Conservation (phyloP, 176 grass and related monocot genomes). For the Aechmea fasciata region DNA sequence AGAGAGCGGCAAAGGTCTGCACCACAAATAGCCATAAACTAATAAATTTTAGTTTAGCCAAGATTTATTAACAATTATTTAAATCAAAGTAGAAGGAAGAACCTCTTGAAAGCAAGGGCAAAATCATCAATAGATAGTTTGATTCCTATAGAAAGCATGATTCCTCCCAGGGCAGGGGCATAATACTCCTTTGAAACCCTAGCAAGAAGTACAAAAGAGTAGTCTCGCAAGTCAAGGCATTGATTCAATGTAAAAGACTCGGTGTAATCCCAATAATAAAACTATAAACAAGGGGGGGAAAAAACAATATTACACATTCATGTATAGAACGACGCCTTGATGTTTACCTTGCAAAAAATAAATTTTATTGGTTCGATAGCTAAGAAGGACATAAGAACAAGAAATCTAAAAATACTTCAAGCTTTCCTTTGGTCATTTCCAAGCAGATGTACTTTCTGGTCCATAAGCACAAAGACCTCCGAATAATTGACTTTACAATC, state of each 20-base stretch:
- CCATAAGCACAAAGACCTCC: too few species aligned
- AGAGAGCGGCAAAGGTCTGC: constrained; percentile 66
- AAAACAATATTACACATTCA: not conserved
- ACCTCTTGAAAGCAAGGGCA: constrained; percentile 72
- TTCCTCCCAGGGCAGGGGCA: constrained; percentile 74
- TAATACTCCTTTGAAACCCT: constrained; percentile 93
- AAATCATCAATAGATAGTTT: constrained; percentile 81
- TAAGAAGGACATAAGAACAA: too few species aligned
- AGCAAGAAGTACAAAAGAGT: constrained; percentile 13
- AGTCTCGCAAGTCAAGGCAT: not conserved
- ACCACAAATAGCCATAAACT: constrained; percentile 11
- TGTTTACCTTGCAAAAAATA: too few species aligned
- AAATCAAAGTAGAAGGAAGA: constrained; percentile 5
- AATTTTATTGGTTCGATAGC: too few species aligned
- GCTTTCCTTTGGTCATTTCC: too few species aligned
- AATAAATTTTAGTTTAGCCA: constrained; percentile 9
- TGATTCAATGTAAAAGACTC: not conserved
- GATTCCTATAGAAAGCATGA: constrained; percentile 93
- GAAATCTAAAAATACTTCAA: too few species aligned
- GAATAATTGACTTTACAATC: too few species aligned
- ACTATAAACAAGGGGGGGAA: not conserved
- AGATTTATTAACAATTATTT: not conserved
- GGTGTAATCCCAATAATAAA: not conserved
- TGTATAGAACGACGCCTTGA: not conserved
- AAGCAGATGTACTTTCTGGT: too few species aligned